Evolutionary conservation across 1,139 yeast species (phyloP).

Genomic region (Protomyces lactucae-debilis): DNA sequence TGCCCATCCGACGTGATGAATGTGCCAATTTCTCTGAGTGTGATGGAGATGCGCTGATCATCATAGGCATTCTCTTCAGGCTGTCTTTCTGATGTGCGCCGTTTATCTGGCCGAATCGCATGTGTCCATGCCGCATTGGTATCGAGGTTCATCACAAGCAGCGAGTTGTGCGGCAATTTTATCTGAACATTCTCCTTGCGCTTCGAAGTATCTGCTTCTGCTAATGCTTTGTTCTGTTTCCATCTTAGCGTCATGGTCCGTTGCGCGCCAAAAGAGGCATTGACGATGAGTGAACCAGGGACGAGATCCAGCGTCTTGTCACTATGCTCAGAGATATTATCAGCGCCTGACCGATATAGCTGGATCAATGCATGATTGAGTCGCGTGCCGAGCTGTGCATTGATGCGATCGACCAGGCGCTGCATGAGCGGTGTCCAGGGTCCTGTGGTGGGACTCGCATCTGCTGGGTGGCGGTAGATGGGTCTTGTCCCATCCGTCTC

Average conservation of each 20-base stretch:
- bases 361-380: constrained; percentile 34
- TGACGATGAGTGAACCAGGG: constrained; percentile 32
- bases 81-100: constrained; percentile 8
- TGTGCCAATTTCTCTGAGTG: constrained; percentile 32
- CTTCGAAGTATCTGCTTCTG: constrained; percentile 1
- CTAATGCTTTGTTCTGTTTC: constrained; percentile 17
- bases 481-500: constrained; percentile 24
- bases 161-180: constrained; percentile 30
- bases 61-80: constrained; percentile 24
- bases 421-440: constrained; percentile 26
- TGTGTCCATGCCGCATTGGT: constrained; percentile 34
- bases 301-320: constrained; percentile 34
- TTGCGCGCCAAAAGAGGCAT: constrained; percentile 32
- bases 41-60: constrained; percentile 32
- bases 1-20: constrained; percentile 26
- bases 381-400: constrained; percentile 19
- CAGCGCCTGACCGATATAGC: constrained; percentile 32
- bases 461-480: constrained; percentile 34
- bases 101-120: constrained; percentile 32
- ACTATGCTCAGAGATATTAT: constrained; percentile 33
- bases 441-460: constrained; percentile 27
- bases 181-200: constrained; percentile 20
- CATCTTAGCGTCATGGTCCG: constrained; percentile 31
- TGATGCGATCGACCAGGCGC: constrained; percentile 22
- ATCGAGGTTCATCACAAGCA: constrained; percentile 30